Evolutionary conservation across 106 monocot species (phyloP).

Genomic region (Ottelia alismoides): DNA sequence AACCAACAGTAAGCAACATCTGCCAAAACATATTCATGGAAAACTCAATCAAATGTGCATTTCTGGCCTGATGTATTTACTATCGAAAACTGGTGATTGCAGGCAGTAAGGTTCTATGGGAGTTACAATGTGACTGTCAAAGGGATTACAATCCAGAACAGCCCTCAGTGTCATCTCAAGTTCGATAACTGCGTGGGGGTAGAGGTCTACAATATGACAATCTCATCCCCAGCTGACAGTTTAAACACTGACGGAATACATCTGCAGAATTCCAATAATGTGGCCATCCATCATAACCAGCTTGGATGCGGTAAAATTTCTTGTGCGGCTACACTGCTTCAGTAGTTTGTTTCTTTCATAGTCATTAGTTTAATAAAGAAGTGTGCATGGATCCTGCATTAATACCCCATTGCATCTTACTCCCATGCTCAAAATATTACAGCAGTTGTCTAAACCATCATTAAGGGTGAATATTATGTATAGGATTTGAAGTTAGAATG

Average conservation of each 20-base stretch:
- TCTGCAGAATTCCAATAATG: slow-evolving; percentile 76
- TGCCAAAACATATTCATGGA: no score
- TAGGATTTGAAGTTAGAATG: no score
- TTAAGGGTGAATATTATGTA: no score
- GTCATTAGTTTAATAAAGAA: no score
- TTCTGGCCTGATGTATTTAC: no score
- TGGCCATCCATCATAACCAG: slow-evolving; percentile 61
- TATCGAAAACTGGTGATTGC: slow-evolving; percentile 3
- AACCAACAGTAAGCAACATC: slow-evolving; percentile 77
- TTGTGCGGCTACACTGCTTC: no score
- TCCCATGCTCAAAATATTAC: no score
- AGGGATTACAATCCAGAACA: slow-evolving; percentile 87
- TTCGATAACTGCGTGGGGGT: slow-evolving; percentile 80
- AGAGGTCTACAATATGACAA: slow-evolving; percentile 50
- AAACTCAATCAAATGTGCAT: no score
- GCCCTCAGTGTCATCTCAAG: slow-evolving; percentile 93
- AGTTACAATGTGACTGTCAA: slow-evolving; percentile 80
- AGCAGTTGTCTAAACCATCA: no score
- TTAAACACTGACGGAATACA: slow-evolving; percentile 93
- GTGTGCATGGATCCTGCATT: no score
- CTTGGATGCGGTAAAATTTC: slow-evolving; percentile 69
- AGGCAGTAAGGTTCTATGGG: slow-evolving; percentile 87
- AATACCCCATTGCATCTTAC: no score
- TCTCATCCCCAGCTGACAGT: slow-evolving; percentile 72
- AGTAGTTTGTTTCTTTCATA: no score